Base-by-base conservation (phyloP, 306 rosid species). In the Cyamopsis tetragonoloba region DNA sequence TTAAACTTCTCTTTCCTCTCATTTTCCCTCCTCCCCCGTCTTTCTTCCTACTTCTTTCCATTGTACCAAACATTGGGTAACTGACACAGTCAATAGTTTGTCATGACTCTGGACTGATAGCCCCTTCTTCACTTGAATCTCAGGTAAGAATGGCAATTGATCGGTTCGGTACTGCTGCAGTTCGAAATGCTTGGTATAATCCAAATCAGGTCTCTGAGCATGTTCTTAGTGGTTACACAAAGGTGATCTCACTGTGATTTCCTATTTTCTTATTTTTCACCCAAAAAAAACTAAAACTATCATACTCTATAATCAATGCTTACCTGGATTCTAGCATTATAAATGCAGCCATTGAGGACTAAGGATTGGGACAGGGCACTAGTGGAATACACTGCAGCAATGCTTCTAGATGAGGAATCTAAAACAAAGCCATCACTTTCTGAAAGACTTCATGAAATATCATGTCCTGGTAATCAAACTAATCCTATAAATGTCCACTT, bases 341-440 rank as follows among this genome's bases (percentile, higher is more conserved):
- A 58, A 57, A 63, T 83, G 73, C 91, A 92, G 96, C 98, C 98
- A 70, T 75, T 92, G 73, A 87, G 87, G 87, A 46, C 62, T n/a
- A 92, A 92, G 76, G 81, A 79, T 80, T 89, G 98, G 96, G 98
- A 92, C 73, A 86, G 77, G 80, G 98, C 96, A 48, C 87, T 89
- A 32, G 79, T 82, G 66, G 98, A 92, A 78, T 88, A 22, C 89
- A 85, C 91, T 43, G 91, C 86, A 46, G 96, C 98, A 8, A 78
- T 82, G 87, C 86, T 92, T 72, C 79, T 91, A 43, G 93, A 86
- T 62, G 80, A 86, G 60, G 87, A 79, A 28, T 70, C 83, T 44
- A 78, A 80, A 62, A 80, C 88, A 64, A 85, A 85, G 35, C 88
- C 96, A 37, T 69, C 91, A 9, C 72, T 84, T 49, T 49, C 88